Evolutionary conservation across 106 monocot genomes (phyloP), one percentile per base, ranked within the genome.

Genomic region (Allium sativum): DNA sequence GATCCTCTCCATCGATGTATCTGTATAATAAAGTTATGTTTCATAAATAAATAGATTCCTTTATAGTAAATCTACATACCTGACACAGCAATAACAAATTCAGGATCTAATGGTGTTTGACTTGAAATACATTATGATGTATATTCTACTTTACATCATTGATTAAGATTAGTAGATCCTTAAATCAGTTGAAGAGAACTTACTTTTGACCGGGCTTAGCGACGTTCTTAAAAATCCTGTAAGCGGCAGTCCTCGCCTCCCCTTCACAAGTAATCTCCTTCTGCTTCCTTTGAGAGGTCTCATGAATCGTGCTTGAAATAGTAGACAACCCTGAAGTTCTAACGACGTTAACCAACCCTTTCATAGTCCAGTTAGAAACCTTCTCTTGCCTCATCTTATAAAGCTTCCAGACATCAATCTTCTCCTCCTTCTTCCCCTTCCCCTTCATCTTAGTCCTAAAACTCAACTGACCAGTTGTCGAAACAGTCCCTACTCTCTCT

Each of bases 291-390:
- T 64, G 69, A 50, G 15, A 50, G 45, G 69, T 87, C 61, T 90
- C 82, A 64, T 78, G 81, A 31, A 90, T 90, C 13, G 74, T 65
- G 57, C 79, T 81, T 10, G 90, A 90, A 46, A 90, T 67, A 7
- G 90, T 96, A 0, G 84, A 72, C 12, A 84, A 79, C 44, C 86
- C 83, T 8, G 90, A 84, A 22, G 65, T 75, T 12, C 69, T 73
- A 20, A 96, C 79, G 20, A 73, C 79, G 59, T 73, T 78, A 10
- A 95, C 61, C 53, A 95, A 70, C 13, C 81, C 87, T 52, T 72
- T 84, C 90, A 95, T 90, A n/a, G 95, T 90, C 91, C 79, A 84
- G 40, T 87, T 84, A 3, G 90, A 82, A 3, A 96, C 90, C 77
- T 91, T 96, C 68, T 80, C 87, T 20, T 80, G 82, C 44, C 65